Evolutionary conservation across 140 eudicot species (phyloP).

Genomic region (Stevia rebaudiana): DNA sequence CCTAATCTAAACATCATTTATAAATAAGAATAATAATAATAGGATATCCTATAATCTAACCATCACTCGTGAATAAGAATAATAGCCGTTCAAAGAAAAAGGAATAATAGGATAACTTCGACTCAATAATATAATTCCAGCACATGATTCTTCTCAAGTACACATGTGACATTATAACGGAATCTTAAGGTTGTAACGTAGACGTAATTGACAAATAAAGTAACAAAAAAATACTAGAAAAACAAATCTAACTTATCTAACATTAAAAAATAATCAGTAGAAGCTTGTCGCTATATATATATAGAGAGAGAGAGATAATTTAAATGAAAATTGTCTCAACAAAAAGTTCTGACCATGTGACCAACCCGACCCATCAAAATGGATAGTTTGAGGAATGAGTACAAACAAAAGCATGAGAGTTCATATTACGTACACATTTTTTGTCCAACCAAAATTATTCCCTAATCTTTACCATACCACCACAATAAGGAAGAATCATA

Average conservation of each 20-base stretch:
- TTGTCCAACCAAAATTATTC: slow-evolving; percentile 23
- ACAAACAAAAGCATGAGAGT: slow-evolving; percentile 8
- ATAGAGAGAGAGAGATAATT: too few species aligned
- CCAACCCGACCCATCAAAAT: not conserved
- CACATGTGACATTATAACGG: not conserved
- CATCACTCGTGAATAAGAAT: not conserved
- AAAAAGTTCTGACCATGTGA: too few species aligned
- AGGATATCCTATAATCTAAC: not conserved
- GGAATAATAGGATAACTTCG: not conserved
- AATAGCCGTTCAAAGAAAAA: too few species aligned
- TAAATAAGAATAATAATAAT: not conserved
- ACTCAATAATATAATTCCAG: not conserved
- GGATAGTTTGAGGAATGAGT: too few species aligned
- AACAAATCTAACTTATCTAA: too few species aligned
- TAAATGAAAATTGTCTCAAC: too few species aligned
- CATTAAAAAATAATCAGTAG: too few species aligned
- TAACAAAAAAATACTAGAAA: too few species aligned
- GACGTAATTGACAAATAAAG: not conserved
- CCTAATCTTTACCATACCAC: not conserved
- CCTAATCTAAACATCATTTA: not conserved
- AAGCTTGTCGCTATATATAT: too few species aligned
- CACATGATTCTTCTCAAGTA: not conserved
- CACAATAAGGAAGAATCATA: slow-evolving; percentile 29
- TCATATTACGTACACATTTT: not conserved
- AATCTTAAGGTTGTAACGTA: not conserved